Evolutionary conservation across 176 grass and related monocot genomes (phyloP), one percentile per base, ranked within the genome.

Genomic region (Hyparrhenia diplandra): DNA sequence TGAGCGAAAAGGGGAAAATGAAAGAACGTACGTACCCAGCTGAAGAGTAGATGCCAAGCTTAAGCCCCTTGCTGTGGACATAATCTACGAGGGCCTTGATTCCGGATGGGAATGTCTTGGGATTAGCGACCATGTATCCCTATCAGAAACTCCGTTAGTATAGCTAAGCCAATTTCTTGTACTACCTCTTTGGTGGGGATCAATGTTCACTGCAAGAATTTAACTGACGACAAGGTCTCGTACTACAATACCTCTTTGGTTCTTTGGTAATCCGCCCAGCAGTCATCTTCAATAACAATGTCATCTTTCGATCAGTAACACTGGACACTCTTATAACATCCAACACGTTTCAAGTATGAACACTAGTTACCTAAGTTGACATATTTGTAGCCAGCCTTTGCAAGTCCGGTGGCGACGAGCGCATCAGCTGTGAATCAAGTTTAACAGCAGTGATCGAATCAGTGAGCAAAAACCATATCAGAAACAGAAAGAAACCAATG

Each of bases 1-100:
- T 64, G 13, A 43, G 16, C 0, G 67, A 6, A 13, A 24, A 5
- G 8, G 0, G 28, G 28, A 2, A 32, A 10, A 27, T 5, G 69
- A 67, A 9, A 52, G 21, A 13, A n/a, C n/a, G n/a, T n/a, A 27
- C 80, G 64, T 83, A 88, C 92, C 89, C 89, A n/a, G 92, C 92
- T 75, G 86, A 89, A 75, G 87, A 87, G 23, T 89, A 94, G 30
- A 94, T 11, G 52, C 89, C 92, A 49, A 94, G 76, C 69, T 83
- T 92, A 10, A 94, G 89, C 2, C 92, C 92, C 71, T 89, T 94
- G 80, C 73, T 80, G 71, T 92, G 92, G 1, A 92, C 92, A 60
- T 94, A 94, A 80, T 94, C 89, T 0, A 87, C 87, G 13, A 94
- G 75, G 67, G 89, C 87, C 83, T 94, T 94, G 5, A 94, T 94